A percentile compares a stretch with the other conserved stretches of the same genome.
These are phyloP conservation scores for Stenogyne calaminthoides DNA, from an alignment of 305 asterid genomes.

Conservation along the genomic window DNA sequence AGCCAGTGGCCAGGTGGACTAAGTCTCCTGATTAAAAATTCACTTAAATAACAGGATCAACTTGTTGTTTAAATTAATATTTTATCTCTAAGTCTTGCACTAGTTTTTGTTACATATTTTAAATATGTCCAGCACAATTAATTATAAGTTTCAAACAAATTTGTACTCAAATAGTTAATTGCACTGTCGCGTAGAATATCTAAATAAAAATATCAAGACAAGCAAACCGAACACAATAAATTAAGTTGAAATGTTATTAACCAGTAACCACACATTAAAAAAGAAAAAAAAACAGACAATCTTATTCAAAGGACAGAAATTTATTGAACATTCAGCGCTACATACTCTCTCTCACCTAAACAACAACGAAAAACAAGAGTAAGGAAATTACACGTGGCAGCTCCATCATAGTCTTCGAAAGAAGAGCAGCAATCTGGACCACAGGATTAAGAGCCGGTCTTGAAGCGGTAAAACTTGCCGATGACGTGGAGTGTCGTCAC, in stretches of 20 bases:
- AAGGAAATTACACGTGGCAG: slow-evolving; percentile 27
- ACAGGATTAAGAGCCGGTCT: slow-evolving; percentile 42
- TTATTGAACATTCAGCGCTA: slow-evolving; percentile 1
- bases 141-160: no score
- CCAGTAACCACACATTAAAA: not conserved
- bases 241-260: not conserved
- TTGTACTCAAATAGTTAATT: no score
- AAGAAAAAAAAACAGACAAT: not conserved
- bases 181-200: no score
- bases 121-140: no score
- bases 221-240: not conserved
- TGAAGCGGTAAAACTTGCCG: slow-evolving; percentile 65
- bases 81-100: no score
- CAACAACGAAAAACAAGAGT: not conserved
- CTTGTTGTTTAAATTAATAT: no score
- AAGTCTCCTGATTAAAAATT: no score
- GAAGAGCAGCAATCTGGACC: not conserved
- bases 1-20: no score
- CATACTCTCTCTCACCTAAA: not conserved
- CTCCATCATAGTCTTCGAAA: not conserved
- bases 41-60: no score
- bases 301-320: not conserved
- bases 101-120: no score
- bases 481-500: slow-evolving; percentile 70
- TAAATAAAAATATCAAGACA: not conserved